Base-by-base conservation (phyloP, 257 asterid genomes). In the Cynanchum wilfordii region DNA sequence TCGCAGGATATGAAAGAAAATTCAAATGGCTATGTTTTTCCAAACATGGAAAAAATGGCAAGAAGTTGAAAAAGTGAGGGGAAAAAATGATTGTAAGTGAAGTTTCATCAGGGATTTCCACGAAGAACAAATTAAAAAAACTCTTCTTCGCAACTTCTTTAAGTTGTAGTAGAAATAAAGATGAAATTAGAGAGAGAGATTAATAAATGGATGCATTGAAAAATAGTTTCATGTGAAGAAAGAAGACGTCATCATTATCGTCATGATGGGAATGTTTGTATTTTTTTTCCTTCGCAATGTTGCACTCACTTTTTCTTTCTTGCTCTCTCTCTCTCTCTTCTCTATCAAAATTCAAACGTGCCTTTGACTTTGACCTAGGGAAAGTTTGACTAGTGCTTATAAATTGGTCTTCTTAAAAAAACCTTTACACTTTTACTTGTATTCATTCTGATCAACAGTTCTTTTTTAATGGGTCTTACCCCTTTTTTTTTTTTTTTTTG, bases 131-230 rank as follows among this genome's bases (percentile, higher is more conserved):
- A 55, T 19, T 40, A 38, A n/a, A 52, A 0, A n/a, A n/a, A 8
- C 42, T 71, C 42, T 70, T 70, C 74, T 40, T 1, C 2, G 67
- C 66, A 36, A 70, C 33, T 70, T 70, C 74, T 38, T n/a, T n/a
- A n/a, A n/a, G 54, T 19, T 10, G 38, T 12, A 25, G 65, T 3
- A 12, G 5, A 25, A 33, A 33, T 4, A 33, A 33, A 33, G 38
- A 5, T 2, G 4, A 33, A 33, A 33, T n/a, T n/a, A n/a, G n/a
- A 33, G 38, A 33, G 36, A 33, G 5, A 33, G 38, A 33, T 33
- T 33, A 3, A 33, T 33, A 33, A 30, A 30, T 1, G 2, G 2
- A 30, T 30, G 33, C 33, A 30, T 30, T 30, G 33, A 30, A 30
- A 30, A 30, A 33, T 33, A 33, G 38, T 33, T 33, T 33, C 38